Percentiles rank a stretch among this genome's conserved stretches.
Conservation (phyloP, 108 stramenopile genomes). For the Conticribra weissflogii region DNA sequence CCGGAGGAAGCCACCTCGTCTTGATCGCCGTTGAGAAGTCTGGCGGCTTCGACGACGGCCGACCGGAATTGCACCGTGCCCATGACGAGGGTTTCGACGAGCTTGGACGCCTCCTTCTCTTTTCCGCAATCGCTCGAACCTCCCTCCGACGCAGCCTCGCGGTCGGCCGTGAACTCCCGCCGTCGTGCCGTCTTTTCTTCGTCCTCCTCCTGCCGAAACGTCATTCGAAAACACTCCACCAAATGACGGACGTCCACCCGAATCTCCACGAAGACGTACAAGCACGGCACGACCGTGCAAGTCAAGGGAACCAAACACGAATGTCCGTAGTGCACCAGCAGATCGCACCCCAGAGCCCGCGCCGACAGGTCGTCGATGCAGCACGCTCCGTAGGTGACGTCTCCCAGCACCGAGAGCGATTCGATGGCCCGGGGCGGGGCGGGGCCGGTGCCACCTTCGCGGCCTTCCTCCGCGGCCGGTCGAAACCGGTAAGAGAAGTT, state of each 20-base stretch:
- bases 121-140: conserved; percentile 6
- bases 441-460: neutral
- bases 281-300: conserved; percentile 80
- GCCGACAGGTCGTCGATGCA: conserved; percentile 98
- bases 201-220: conserved; percentile 35
- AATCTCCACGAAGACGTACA: conserved; percentile 99
- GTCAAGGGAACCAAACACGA: conserved; percentile 96
- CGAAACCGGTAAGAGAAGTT: conserved; percentile 57
- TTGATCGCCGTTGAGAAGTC: conserved; percentile 43
- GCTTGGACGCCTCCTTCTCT: too few species aligned
- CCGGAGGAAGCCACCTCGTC: conserved; percentile 4
- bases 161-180: neutral
- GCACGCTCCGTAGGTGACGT: conserved; percentile 99
- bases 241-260: conserved; percentile 88
- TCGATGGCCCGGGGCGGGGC: conserved; percentile 20
- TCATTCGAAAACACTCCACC: conserved; percentile 77
- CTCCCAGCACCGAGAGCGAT: conserved; percentile 87
- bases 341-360: conserved; percentile 84
- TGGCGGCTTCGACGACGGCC: conserved; percentile 79
- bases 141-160: neutral
- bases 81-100: conserved; percentile 45
- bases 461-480: neutral
- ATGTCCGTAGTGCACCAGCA: conserved; percentile 98
- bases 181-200: conserved; percentile 7
- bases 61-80: conserved; percentile 91